phyloP scores from a whole-genome alignment of 768 basidiomycete species.

The Boletus pseudopeckii region DNA sequence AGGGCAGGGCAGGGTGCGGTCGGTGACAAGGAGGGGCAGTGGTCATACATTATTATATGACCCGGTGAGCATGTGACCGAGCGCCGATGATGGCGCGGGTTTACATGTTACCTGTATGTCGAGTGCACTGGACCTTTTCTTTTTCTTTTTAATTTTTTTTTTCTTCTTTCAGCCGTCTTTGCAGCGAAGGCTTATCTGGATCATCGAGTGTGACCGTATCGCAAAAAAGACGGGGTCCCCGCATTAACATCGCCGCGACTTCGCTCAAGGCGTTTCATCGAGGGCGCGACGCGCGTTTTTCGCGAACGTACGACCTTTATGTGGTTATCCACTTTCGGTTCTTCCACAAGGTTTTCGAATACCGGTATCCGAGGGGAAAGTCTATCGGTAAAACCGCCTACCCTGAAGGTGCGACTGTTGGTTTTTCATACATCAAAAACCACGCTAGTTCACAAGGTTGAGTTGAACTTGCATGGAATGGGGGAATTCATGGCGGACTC shows the following conservation, averaged over 20 bases:
- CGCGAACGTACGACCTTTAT: not conserved
- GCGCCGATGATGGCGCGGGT: not conserved
- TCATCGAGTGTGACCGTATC: not conserved
- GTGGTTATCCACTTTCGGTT: not conserved
- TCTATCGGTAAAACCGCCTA: not conserved
- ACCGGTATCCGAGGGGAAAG: not conserved
- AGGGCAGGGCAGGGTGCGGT: not conserved
- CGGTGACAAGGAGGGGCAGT: constrained; percentile 5
- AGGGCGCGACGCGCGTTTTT: not conserved
- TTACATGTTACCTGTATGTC: not conserved
- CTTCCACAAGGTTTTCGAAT: not conserved
- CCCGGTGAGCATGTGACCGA: not conserved
- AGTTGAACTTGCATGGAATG: not conserved
- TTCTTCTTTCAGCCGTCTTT: not conserved
- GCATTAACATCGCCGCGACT: not conserved
- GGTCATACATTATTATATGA: not conserved
- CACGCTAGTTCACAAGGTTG: not conserved
- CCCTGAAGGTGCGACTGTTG: not conserved
- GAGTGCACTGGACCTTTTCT: not conserved
- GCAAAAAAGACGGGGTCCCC: not conserved
- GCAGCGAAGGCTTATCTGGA: not conserved
- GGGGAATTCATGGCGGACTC: not conserved
- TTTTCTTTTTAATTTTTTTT: not conserved
- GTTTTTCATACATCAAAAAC: not conserved
- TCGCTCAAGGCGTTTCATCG: constrained; percentile 5